A percentile compares a stretch with the other conserved stretches of the same genome.
phyloP scores from a whole-genome alignment of 805 yeast species.

The Suhomyces faveliae region DNA sequence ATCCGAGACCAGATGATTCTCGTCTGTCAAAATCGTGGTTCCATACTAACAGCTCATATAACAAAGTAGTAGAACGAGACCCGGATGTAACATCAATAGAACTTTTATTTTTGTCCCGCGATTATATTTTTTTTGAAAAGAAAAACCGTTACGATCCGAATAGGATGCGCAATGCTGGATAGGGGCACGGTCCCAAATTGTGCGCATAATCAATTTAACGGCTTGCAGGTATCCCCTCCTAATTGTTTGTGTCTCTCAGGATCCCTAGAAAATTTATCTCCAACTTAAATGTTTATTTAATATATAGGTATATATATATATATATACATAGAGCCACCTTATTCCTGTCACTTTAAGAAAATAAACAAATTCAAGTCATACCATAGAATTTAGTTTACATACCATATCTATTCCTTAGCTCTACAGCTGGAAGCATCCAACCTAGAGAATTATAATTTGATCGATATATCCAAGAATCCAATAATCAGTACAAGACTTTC shows the following conservation, averaged over 20 bases:
- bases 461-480: background rate
- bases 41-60: background rate
- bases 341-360: too few relatives aligned
- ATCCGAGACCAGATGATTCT: background rate
- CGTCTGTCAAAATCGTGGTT: background rate
- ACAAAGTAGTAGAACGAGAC: background rate
- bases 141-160: background rate
- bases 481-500: background rate
- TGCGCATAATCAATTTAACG: background rate
- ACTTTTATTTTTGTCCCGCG: background rate
- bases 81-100: too few relatives aligned
- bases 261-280: background rate
- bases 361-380: too few relatives aligned
- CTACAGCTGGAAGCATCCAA: background rate
- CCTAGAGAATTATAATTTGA: background rate
- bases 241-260: constrained; percentile 1
- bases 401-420: background rate
- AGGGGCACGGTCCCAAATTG: background rate
- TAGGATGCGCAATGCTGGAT: background rate
- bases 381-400: too few relatives aligned
- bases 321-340: too few relatives aligned
- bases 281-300: background rate
- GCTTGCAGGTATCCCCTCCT: constrained; percentile 1
- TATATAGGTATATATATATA: background rate
- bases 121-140: background rate